Evolutionary conservation across 73 alveolate genomes (phyloP).

Genomic region (Uronychia binucleata): DNA sequence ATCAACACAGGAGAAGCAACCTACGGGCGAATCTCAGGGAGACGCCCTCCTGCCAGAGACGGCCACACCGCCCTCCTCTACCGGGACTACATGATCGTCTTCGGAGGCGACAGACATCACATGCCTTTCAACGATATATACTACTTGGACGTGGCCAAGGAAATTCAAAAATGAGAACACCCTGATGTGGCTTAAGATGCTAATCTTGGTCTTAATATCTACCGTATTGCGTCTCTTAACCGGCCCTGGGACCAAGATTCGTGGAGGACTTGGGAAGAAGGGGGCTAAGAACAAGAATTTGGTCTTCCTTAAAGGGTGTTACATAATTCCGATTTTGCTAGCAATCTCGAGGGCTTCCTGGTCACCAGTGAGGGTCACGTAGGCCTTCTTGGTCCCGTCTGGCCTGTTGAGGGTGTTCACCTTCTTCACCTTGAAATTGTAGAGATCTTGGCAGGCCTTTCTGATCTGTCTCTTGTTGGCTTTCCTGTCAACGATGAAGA

Average conservation of each 20-base stretch:
- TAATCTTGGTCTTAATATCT: not conserved
- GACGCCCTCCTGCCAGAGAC: constrained; percentile 75
- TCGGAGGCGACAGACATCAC: constrained; percentile 87
- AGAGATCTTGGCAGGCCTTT: constrained; percentile 79
- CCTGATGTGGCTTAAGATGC: no score
- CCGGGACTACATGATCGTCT: constrained; percentile 53
- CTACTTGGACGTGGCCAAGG: constrained; percentile 32
- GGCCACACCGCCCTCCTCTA: constrained; percentile 69
- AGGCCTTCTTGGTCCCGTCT: constrained; percentile 82
- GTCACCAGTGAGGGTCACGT: constrained; percentile 72
- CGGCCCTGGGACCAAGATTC: not conserved
- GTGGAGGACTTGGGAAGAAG: not conserved
- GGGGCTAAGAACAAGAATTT: no score
- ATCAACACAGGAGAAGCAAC: constrained; percentile 13
- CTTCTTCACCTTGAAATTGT: constrained; percentile 69
- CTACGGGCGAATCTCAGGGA: constrained; percentile 37
- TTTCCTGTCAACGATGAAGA: constrained; percentile 73
- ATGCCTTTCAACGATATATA: constrained; percentile 77
- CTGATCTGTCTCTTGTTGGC: constrained; percentile 82
- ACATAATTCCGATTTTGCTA: constrained; percentile 79
- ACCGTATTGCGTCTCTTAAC: not conserved
- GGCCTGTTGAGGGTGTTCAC: constrained; percentile 84
- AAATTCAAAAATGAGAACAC: not conserved
- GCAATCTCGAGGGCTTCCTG: constrained; percentile 78
- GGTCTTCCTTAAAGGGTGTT: constrained; percentile 23